Evolutionary conservation across 2,329 filamentous ascomycete genomes (phyloP).

Genomic region (Thielaviopsis ethacetica): DNA sequence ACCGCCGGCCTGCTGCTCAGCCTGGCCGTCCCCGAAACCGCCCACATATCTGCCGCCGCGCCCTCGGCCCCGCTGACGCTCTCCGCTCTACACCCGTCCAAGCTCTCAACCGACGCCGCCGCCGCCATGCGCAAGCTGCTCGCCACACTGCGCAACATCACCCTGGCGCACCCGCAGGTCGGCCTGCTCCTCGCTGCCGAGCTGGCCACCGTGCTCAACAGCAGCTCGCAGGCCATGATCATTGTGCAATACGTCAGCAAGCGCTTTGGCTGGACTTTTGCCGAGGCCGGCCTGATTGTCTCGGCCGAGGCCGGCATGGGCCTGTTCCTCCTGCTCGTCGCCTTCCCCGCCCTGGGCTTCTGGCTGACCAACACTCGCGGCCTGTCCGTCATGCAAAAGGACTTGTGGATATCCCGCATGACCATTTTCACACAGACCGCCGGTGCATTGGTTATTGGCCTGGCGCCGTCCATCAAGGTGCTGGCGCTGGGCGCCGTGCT

Average conservation of each 20-base stretch:
- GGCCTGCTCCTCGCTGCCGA: constrained; percentile 1
- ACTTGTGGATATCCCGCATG: constrained; percentile 8
- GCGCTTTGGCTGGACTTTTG: constrained; percentile 13
- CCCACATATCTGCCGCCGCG: neutral
- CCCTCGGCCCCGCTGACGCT: neutral
- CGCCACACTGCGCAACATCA: neutral
- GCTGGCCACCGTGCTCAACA: neutral
- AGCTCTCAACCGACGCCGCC: neutral
- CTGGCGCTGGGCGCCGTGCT: neutral
- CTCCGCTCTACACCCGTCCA: neutral
- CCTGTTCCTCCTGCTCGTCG: neutral
- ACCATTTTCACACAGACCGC: constrained; percentile 7
- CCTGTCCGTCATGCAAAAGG: neutral
- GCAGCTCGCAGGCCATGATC: constrained; percentile 3
- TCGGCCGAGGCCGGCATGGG: neutral
- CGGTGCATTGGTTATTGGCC: neutral
- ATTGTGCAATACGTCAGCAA: constrained; percentile 16
- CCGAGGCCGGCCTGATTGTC: neutral
- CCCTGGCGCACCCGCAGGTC: neutral
- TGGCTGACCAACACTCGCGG: neutral
- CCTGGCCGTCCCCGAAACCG: constrained; percentile 9
- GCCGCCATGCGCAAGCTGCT: neutral
- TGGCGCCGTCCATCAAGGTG: neutral
- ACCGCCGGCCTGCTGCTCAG: constrained; percentile 1
- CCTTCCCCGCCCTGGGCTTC: neutral